Base-by-base conservation (phyloP, 257 asterid species). In the Solanum peruvianum region DNA sequence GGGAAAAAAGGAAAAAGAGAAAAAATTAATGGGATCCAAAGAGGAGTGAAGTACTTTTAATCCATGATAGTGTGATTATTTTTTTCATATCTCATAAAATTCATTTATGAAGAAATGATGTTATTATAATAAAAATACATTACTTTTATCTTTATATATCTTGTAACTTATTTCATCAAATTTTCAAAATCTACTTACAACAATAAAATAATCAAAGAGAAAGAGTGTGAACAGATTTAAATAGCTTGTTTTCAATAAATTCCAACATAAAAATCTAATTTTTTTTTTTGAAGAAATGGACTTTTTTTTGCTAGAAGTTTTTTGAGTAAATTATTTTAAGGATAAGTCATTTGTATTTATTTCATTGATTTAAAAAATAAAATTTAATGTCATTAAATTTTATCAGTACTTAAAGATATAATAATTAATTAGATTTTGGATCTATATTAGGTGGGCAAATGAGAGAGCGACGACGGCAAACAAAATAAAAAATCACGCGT, bases 401-500 rank as follows among this genome's bases (percentile, higher is more conserved):
- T 37, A 72, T 11, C 11, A 76, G 82, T 41, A 41, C 35, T 41
- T 75, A 11, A 39, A 76, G 7, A 44, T n/a, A 45, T 35, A 35
- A 9, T 27, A 15, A 45, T 16, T 78, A 45, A 77, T 44, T 27
- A 78, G 11, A 76, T 82, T 75, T 56, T 86, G 62, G n/a, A 21
- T 47, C 1, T 70, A 14, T 31, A 64, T 87, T 86, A 87, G 92
- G 93, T 91, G 90, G 39, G 77, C 69, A 83, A 88, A 18, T 31
- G 64, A 73, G 83, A 6, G 10, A 80, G 88, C 69, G 89, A 73
- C 85, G 96, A 90, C 88, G 92, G 78, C 86, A 83, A 78, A 75
- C 62, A 41, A 23, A 7, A 73, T 56, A 73, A 73, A 8, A 41
- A 23, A 85, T 75, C 90, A 94, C 94, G 93, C 98, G 95, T 91